Conservation (phyloP, 768 basidiomycete species). For the Boletus rubescentipes region DNA sequence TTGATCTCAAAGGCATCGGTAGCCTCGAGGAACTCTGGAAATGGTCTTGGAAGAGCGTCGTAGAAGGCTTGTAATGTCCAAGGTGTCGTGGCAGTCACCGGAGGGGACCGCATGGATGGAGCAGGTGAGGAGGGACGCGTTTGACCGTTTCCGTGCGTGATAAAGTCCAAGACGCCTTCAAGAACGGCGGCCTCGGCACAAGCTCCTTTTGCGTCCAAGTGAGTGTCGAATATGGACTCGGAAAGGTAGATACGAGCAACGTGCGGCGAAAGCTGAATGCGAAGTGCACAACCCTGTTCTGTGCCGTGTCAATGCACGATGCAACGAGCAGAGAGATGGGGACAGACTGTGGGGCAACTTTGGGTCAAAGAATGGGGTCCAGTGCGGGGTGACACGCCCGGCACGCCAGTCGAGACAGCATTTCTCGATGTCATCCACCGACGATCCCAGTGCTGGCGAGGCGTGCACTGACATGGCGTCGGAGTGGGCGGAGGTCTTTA, state of each 20-base stretch:
- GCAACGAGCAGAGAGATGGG: background rate
- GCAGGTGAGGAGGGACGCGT: constrained; percentile 33
- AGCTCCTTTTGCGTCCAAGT: constrained; percentile 45
- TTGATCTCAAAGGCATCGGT: constrained; percentile 52
- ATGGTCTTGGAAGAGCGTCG: constrained; percentile 63
- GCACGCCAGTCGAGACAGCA: constrained; percentile 57
- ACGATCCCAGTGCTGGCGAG: background rate
- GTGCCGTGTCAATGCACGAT: constrained; percentile 1
- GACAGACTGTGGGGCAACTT: constrained; percentile 45
- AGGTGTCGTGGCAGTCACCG: constrained; percentile 15
- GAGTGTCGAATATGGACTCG: constrained; percentile 41
- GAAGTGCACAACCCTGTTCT: constrained; percentile 58
- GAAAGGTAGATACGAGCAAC: constrained; percentile 53
- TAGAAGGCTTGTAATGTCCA: constrained; percentile 57
- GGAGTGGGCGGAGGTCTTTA: background rate
- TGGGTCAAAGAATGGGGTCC: constrained; percentile 49
- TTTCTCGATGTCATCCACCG: constrained; percentile 46
- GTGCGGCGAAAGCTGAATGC: constrained; percentile 52
- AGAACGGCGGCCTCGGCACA: constrained; percentile 55
- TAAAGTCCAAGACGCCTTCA: constrained; percentile 57
- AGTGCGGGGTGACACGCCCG: constrained; percentile 49
- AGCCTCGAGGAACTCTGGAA: constrained; percentile 52
- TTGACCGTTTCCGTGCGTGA: constrained; percentile 56
- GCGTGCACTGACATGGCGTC: background rate
- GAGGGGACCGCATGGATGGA: constrained; percentile 2